A percentile compares a stretch with the other conserved stretches of the same genome.
Evolutionary conservation across 352 stramenopile species (phyloP).

Genomic region (Pythium utonaiense): DNA sequence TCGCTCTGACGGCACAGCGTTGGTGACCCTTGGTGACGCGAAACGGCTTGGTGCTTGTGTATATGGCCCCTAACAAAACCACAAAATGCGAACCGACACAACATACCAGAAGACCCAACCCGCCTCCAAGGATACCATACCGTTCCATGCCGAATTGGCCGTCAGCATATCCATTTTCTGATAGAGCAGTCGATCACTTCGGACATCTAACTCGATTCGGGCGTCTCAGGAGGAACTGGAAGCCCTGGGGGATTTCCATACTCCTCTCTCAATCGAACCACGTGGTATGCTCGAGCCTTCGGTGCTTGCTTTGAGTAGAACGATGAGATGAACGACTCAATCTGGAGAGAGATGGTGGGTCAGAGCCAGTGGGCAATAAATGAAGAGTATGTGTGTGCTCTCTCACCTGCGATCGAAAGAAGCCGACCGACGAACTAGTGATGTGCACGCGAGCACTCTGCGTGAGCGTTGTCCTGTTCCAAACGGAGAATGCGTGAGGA

Average conservation of each 20-base stretch:
- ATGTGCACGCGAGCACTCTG: conserved; percentile 71
- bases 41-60: neutral
- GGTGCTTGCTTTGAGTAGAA: conserved; percentile 69
- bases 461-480: conserved; percentile 56
- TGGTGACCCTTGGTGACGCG: neutral
- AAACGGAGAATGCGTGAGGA: neutral
- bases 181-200: no score
- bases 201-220: conserved; percentile 1
- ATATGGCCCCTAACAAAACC: neutral
- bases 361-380: neutral
- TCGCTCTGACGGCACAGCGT: neutral
- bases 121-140: neutral
- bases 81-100: neutral
- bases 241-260: conserved; percentile 28
- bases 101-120: neutral
- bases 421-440: conserved; percentile 64
- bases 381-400: neutral
- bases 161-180: conserved; percentile 7
- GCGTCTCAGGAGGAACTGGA: neutral
- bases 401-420: conserved; percentile 65
- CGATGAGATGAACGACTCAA: conserved; percentile 66
- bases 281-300: conserved; percentile 52
- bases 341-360: conserved; percentile 25
- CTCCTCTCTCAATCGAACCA: conserved; percentile 58
- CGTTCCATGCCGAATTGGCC: neutral